Conservation (phyloP, 345 rosid genomes). For the Lepidium didymum region DNA sequence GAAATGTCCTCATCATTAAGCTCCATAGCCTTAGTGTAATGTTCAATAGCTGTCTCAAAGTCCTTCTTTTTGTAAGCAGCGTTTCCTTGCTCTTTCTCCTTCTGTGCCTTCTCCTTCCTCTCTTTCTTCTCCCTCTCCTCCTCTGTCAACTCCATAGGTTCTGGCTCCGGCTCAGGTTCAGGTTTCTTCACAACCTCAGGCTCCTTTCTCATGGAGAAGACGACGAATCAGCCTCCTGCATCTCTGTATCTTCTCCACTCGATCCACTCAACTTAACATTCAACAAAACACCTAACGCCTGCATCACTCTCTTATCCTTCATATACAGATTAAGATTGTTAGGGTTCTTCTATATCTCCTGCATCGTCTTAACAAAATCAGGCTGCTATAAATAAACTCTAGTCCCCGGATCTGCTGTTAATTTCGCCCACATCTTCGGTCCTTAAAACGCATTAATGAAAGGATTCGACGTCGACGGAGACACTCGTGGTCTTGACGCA, state of each 20-base stretch:
- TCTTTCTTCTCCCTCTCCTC: constrained; percentile 33
- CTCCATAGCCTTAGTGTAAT: constrained; percentile 74
- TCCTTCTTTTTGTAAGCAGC: constrained; percentile 90
- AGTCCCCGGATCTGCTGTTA: constrained; percentile 81
- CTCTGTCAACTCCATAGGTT: constrained; percentile 25
- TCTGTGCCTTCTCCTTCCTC: constrained; percentile 34
- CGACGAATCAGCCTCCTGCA: constrained; percentile 42
- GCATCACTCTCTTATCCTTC: constrained; percentile 95
- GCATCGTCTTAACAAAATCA: constrained; percentile 83
- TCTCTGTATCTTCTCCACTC: constrained; percentile 45
- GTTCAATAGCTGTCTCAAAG: constrained; percentile 72
- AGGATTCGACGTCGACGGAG: constrained; percentile 33
- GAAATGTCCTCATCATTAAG: constrained; percentile 89
- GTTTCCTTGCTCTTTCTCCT: constrained; percentile 85
- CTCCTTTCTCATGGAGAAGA: constrained; percentile 13
- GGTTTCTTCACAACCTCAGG: constrained; percentile 2
- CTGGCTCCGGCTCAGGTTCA: constrained; percentile 24
- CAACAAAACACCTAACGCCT: constrained; percentile 79
- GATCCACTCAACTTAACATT: constrained; percentile 54
- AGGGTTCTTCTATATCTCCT: constrained; percentile 81
- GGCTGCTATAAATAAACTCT: constrained; percentile 65
- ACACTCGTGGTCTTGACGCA: constrained; percentile 38
- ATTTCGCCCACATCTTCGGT: constrained; percentile 90
- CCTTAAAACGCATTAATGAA: constrained; percentile 73
- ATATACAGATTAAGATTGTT: constrained; percentile 62